Conservation (phyloP, 306 rosid genomes). For the Inga leiocalycina region DNA sequence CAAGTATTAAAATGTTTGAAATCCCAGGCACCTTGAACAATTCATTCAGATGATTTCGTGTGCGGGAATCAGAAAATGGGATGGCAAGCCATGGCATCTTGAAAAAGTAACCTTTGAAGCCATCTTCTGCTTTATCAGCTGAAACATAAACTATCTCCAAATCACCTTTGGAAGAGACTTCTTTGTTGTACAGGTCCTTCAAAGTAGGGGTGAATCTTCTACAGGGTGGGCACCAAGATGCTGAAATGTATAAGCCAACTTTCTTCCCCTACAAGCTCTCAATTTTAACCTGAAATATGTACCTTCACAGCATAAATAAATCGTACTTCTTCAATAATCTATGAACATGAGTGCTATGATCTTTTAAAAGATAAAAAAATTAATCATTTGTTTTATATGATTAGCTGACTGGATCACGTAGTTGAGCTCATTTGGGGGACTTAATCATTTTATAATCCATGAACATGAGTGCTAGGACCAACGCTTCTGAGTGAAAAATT, state of each 20-base stretch:
- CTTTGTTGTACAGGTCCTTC: slow-evolving; percentile 52
- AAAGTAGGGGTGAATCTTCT: slow-evolving; percentile 57
- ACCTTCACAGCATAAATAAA: slow-evolving; percentile 8
- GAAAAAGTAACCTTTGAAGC: slow-evolving; percentile 61
- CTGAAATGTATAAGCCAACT: slow-evolving; percentile 70
- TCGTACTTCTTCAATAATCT: not conserved
- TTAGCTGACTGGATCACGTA: too few species aligned
- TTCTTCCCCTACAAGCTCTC: slow-evolving; percentile 71
- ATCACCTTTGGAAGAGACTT: slow-evolving; percentile 50
- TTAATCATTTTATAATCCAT: too few species aligned
- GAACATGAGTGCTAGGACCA: too few species aligned
- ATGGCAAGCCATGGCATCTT: slow-evolving; percentile 86
- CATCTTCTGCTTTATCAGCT: slow-evolving; percentile 53
- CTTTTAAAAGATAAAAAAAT: not conserved
- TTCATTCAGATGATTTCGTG: slow-evolving; percentile 42
- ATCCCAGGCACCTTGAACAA: slow-evolving; percentile 61
- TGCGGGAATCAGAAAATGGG: slow-evolving; percentile 65
- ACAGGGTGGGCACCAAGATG: slow-evolving; percentile 75
- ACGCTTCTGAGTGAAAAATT: too few species aligned
- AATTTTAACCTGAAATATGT: slow-evolving; percentile 52
- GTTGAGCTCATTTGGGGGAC: too few species aligned
- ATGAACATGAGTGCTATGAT: not conserved
- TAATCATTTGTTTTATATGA: too few species aligned
- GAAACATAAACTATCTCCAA: slow-evolving; percentile 60
- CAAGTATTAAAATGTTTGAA: slow-evolving; percentile 61